Percentiles rank a stretch among this genome's conserved stretches.
These are phyloP conservation scores for Penicillium roqueforti DNA, from an alignment of 495 filamentous ascomycete species.

Conservation along the genomic window DNA sequence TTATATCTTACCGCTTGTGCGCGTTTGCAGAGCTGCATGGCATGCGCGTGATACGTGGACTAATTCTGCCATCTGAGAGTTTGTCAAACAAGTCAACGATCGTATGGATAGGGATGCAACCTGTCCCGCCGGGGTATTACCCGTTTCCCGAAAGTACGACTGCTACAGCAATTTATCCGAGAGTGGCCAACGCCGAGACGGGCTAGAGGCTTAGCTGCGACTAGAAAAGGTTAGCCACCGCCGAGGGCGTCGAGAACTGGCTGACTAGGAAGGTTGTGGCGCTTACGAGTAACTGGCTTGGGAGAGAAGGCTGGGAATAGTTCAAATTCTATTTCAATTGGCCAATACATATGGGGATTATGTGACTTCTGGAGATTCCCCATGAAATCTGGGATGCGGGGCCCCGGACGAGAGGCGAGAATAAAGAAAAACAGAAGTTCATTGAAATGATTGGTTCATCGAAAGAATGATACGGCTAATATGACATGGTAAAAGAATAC, in stretches of 20 bases:
- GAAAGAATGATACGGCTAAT: background rate
- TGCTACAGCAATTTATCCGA: background rate
- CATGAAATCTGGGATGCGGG: background rate
- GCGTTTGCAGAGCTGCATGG: background rate
- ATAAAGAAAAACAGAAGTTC: background rate
- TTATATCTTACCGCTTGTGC: background rate
- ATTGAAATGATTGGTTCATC: background rate
- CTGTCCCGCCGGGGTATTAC: conserved; percentile 5
- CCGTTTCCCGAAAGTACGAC: background rate
- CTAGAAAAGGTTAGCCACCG: background rate
- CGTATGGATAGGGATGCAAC: background rate
- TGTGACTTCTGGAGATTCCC: background rate
- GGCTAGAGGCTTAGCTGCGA: background rate
- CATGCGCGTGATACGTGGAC: conserved; percentile 8
- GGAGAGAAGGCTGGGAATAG: background rate
- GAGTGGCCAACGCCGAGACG: background rate
- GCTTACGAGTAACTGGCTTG: background rate
- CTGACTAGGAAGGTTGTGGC: background rate
- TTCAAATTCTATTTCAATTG: background rate
- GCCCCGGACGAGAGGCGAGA: background rate
- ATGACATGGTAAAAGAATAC: background rate
- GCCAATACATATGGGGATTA: too few species aligned
- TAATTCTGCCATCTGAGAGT: background rate
- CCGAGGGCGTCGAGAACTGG: background rate
- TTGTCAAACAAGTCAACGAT: background rate